Evolutionary conservation across 805 yeast species (phyloP).

Genomic region (Saturnispora mendoncae): DNA sequence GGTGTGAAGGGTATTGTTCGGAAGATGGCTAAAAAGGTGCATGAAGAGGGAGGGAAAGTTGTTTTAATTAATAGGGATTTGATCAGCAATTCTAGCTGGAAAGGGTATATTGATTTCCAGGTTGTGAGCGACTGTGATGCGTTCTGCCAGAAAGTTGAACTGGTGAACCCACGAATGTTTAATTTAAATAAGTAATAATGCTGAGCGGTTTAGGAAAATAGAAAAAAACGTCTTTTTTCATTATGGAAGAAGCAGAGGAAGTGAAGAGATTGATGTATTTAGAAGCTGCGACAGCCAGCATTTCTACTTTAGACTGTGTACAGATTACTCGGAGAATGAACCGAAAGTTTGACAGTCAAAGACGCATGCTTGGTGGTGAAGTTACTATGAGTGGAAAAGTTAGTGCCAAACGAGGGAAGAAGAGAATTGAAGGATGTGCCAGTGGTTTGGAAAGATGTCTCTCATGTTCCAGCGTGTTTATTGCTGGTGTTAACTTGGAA

Average conservation of each 20-base stretch:
- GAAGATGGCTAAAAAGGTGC: constrained; percentile 58
- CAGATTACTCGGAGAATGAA: constrained; percentile 1
- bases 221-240: not conserved
- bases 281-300: constrained; percentile 1
- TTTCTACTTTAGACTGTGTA: not conserved
- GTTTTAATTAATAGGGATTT: constrained; percentile 66
- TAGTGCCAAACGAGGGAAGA: constrained; percentile 1
- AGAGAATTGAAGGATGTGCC: not conserved
- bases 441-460: constrained; percentile 7
- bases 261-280: constrained; percentile 4
- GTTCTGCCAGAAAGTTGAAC: constrained; percentile 54
- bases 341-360: not conserved
- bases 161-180: constrained; percentile 40
- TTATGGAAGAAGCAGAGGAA: not conserved
- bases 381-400: not conserved
- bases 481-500: constrained; percentile 13
- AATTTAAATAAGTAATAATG: not conserved
- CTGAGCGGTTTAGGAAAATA: not conserved
- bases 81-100: constrained; percentile 58
- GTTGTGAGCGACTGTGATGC: constrained; percentile 72
- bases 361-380: constrained; percentile 1
- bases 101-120: constrained; percentile 67
- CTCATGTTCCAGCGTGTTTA: constrained; percentile 9
- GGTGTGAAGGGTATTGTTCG: constrained; percentile 79
- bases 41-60: constrained; percentile 68